phyloP scores from a whole-genome alignment of 1,284 basidiomycete genomes.

The Peniophora sp. region DNA sequence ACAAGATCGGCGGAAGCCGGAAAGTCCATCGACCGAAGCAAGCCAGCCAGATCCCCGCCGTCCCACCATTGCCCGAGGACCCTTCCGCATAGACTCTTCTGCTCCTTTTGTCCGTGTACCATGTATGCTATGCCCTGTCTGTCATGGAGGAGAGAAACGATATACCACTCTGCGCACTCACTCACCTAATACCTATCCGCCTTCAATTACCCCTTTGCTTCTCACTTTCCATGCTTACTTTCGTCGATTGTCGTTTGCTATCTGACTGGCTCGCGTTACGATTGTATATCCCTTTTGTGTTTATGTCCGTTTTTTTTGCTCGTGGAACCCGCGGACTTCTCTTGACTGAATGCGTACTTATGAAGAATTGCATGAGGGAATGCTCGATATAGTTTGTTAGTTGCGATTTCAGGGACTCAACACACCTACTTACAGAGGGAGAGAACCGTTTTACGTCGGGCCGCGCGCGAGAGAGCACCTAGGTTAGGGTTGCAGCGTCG shows the following conservation, averaged over 20 bases:
- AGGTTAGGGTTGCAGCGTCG: no score
- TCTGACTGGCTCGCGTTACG: neutral
- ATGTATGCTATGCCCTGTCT: neutral
- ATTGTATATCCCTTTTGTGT: no score
- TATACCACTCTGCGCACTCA: neutral
- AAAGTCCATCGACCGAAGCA: constrained; percentile 30
- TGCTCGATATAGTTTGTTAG: no score
- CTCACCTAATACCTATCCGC: neutral
- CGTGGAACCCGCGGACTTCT: no score
- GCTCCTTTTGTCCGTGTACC: neutral
- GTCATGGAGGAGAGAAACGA: neutral
- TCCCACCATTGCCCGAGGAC: constrained; percentile 17
- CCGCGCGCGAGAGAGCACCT: no score
- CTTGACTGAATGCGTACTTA: no score
- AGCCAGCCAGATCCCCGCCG: constrained; percentile 12
- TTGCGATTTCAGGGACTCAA: no score
- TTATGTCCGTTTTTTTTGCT: no score
- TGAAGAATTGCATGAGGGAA: no score
- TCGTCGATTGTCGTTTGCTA: neutral
- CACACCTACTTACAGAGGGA: no score
- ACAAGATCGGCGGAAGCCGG: constrained; percentile 27
- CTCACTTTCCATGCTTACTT: no score
- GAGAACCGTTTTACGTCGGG: no score
- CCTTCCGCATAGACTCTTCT: constrained; percentile 3
- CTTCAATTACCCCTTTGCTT: neutral